Base-by-base conservation (phyloP, 2,329 filamentous ascomycete species). In the Drechmeria coniospora region DNA sequence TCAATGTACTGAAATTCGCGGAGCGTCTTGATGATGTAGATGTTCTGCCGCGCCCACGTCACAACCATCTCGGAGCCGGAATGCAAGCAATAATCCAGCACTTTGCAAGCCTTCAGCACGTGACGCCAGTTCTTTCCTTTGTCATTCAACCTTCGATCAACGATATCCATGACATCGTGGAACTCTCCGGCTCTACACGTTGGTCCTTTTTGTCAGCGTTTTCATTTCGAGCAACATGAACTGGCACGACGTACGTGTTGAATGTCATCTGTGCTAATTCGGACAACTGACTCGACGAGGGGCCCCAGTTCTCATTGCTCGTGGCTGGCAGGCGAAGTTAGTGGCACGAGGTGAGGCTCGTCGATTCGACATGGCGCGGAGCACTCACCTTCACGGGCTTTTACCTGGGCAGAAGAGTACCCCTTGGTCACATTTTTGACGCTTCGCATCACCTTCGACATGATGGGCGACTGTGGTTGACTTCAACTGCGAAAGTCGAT, bases 71-170 rank as follows among this genome's bases (percentile, higher is more conserved):
- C 90, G 1, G 86, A 94, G 26, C 90, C 90, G 53, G 98, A 90
- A 51, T 98, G 90, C 32, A 98, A 65, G 57, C 86, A 94, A 57
- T 98, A 98, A 55, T 98, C 90, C 32, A 95, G 68, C 29, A 98
- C 90, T 54, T 98, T 98, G 41, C 98, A 65, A 23, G 90, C 92
- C 58, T 98, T 98, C 34, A 98, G 63, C 9, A 98, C 90, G 52
- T 98, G 90, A 44, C 90, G 77, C 90, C 90, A 98, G 53, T 98
- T 98, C 67, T 95, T 98, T 49, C 90, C 90, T 57, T 98, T 95
- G 57, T 98, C 90, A 46, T 98, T 98, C 47, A 98, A 63, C 41
- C 90, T 79, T 64, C 95, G 95, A 59, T 98, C 90, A 41, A 98
- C 66, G 83, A 98, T 98, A 54, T 98, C 90, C 78, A 98, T 93